Evolutionary conservation across 2,329 filamentous ascomycete genomes (phyloP), one percentile per base, ranked within the genome.

Genomic region (Rhynchosporium graminicola): DNA sequence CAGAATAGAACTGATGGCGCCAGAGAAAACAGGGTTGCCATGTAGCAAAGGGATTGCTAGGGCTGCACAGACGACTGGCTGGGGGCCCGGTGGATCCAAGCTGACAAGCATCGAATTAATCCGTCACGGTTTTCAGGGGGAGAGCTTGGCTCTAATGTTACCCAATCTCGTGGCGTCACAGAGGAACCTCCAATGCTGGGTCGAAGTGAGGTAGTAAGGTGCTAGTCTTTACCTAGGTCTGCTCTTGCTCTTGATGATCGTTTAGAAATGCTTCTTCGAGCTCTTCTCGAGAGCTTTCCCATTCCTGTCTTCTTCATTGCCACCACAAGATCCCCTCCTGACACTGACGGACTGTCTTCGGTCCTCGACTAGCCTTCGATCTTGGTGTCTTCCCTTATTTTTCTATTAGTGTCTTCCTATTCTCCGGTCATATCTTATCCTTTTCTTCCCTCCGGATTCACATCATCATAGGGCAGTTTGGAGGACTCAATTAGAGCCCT

Each of bases 161-260:
- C 58, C 65, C 65, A 70, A 69, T 69, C 66, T 70, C 63, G 68
- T 71, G 71, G 70, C 69, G 70, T 72, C 66, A 67, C 69, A 68
- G 65, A 65, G 61, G 62, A 68, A 69, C 65, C 61, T 67, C 63
- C 50, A 66, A 60, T 65, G 66, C 65, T 69, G 67, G 67, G 60
- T 60, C 65, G 48, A 66, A 66, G 63, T 64, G 9, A 36, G 33
- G 33, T 36, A 36, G 20, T 20, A 20, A 20, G 20, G 20, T 20
- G 20, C 20, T 20, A 20, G 33, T 36, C 33, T 36, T 36, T 36
- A 2, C 65, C 62, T 67, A 67, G 61, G 54, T 64, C 58, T 59
- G 60, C 56, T 66, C 36, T 67, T 59, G 60, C 54, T 66, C 36
- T 67, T 65, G 62, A 64, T 67, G 65, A 68, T 68, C 66, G 64